Evolutionary conservation across 2,329 filamentous ascomycete species (phyloP), one percentile per base, ranked within the genome.

Genomic region (Meredithiella fracta): DNA sequence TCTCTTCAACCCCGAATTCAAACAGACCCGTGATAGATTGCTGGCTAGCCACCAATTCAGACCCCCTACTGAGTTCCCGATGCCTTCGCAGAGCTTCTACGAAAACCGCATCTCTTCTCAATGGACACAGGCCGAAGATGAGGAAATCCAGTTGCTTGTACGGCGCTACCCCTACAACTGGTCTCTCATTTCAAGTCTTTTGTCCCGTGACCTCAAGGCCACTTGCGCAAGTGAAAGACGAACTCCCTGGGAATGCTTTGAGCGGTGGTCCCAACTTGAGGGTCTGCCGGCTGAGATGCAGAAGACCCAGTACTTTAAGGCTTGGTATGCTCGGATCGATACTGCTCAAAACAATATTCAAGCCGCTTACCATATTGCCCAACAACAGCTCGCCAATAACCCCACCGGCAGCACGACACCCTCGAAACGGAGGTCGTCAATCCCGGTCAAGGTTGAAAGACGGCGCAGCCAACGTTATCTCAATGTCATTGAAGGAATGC

Each of bases 241-340:
- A 51, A 97, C 91, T 2, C 89, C 91, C 0, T 98, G 92, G 92
- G 92, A 98, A 70, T 98, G 92, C 66, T 98, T 98, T 63, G 92
- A 98, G 68, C 80, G 92, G 47, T 98, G 91, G 91, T 85, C 96
- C 55, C 83, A 86, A 62, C 72, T 97, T 11, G 92, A 97, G 69
- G 89, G 90, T 1, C 73, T 96, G 38, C 91, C 92, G 3, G 80
- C 84, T 9, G 92, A 98, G 61, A 94, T 97, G 84, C 83, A 85
- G 17, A 95, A 95, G 70, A 95, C 88, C 0, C 85, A 90, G 47
- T 98, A 97, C 66, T 98, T 97, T 74, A 87, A 89, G 64, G 70
- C 77, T 1, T 83, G 82, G 64, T 80, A 78, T 60, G 70, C 69
- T 8, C 70, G 80, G 26, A 80, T 83, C 26, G 78, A 82, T 56